These are phyloP conservation scores for Scheffersomyces coipomensis DNA, from an alignment of 805 yeast species.

Conservation along the genomic window DNA sequence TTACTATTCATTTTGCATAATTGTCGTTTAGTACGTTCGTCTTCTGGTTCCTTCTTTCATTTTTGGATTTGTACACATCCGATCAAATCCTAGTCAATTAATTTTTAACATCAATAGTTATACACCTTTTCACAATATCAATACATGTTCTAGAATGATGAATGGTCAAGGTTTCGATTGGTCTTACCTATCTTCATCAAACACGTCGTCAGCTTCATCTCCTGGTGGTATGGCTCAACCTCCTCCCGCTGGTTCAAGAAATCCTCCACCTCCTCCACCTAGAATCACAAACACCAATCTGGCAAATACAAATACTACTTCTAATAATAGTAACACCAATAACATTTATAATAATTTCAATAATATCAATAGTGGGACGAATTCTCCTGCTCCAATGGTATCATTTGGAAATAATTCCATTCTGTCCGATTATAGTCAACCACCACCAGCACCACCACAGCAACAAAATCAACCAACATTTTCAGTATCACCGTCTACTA, in stretches of 20 bases:
- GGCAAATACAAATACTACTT: not conserved
- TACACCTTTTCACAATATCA: no score
- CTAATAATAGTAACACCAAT: not conserved
- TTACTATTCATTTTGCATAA: no score
- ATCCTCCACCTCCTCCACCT: conserved; percentile 10
- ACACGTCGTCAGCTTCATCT: no score
- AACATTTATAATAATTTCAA: no score
- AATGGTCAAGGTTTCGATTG: conserved; percentile 49
- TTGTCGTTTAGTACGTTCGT: no score
- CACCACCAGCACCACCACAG: not conserved
- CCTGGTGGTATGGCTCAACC: no score
- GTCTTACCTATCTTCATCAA: no score
- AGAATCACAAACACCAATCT: not conserved
- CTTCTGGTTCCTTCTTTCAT: no score
- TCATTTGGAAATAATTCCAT: conserved; percentile 7
- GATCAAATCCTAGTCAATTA: no score
- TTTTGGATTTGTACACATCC: no score
- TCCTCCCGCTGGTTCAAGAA: not conserved
- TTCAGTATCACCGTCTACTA: not conserved
- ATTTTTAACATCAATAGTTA: no score
- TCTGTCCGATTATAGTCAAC: not conserved
- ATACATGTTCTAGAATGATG: conserved; percentile 15
- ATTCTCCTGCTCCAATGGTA: conserved; percentile 12
- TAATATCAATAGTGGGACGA: conserved; percentile 5
- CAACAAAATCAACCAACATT: not conserved